These are phyloP conservation scores for Pyrenula massariospora DNA, from an alignment of 495 filamentous ascomycete genomes.

Conservation along the genomic window DNA sequence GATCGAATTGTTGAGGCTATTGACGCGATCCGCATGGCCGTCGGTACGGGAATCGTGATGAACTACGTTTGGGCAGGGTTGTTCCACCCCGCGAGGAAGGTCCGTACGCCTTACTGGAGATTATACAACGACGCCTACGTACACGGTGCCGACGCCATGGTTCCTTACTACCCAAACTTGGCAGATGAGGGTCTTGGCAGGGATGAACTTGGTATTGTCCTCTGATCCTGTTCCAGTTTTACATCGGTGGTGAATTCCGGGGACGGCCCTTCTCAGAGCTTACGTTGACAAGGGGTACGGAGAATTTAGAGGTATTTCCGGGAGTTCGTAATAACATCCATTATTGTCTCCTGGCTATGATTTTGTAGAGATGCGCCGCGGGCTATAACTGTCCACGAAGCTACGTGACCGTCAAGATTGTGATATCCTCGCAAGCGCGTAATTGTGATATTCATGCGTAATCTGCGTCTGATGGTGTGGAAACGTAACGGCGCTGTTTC, in stretches of 20 bases:
- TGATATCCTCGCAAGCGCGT: too few species aligned
- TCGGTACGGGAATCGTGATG: constrained; percentile 82
- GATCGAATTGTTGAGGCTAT: constrained; percentile 95
- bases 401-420: too few species aligned
- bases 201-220: constrained; percentile 70
- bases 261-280: too few species aligned
- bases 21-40: constrained; percentile 88
- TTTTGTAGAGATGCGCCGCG: too few species aligned
- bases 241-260: not conserved
- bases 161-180: constrained; percentile 86
- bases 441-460: too few species aligned
- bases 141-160: constrained; percentile 82
- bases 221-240: constrained; percentile 34
- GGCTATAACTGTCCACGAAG: too few species aligned
- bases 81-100: constrained; percentile 93
- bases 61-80: constrained; percentile 97
- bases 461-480: too few species aligned
- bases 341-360: too few species aligned
- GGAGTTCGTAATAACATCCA: too few species aligned
- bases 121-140: constrained; percentile 98
- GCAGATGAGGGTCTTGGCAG: constrained; percentile 64
- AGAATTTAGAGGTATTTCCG: too few species aligned
- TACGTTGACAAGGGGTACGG: too few species aligned
- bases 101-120: constrained; percentile 84
- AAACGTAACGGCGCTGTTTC: too few species aligned